These are phyloP conservation scores for Pythium diclinum DNA, from an alignment of 352 stramenopile genomes.

Conservation along the genomic window DNA sequence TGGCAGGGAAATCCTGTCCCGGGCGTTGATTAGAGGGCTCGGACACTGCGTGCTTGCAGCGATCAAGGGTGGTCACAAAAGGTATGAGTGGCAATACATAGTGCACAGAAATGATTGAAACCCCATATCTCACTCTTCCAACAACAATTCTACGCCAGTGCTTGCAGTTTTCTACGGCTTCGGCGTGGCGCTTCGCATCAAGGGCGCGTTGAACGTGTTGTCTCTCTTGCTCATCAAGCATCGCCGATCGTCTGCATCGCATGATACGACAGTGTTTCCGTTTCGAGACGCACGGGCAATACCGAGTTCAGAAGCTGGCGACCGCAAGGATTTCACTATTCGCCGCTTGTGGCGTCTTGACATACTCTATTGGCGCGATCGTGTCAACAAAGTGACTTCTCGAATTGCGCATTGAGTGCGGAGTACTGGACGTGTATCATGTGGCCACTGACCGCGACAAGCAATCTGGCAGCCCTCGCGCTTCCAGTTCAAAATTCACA, in stretches of 20 bases:
- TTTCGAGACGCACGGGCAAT: neutral
- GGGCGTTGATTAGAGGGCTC: slow-evolving; percentile 41
- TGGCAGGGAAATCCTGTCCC: slow-evolving; percentile 45
- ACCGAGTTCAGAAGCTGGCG: neutral
- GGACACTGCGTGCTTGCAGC: neutral
- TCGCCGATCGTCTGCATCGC: too few relatives aligned
- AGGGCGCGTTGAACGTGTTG: slow-evolving; percentile 35
- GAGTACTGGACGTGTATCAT: too few relatives aligned
- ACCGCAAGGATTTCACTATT: neutral
- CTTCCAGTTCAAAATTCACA: slow-evolving; percentile 8
- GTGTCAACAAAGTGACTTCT: too few relatives aligned
- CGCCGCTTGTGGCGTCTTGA: neutral
- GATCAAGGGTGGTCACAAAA: neutral
- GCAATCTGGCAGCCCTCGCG: slow-evolving; percentile 1
- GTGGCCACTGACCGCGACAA: too few relatives aligned
- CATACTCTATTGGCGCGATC: slow-evolving; percentile 2
- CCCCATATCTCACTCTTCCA: neutral
- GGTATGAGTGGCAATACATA: neutral
- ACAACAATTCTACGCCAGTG: too few relatives aligned
- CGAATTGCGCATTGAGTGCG: too few relatives aligned
- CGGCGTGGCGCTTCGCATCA: slow-evolving; percentile 26
- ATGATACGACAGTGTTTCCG: too few relatives aligned
- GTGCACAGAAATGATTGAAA: neutral
- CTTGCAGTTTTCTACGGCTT: slow-evolving; percentile 32
- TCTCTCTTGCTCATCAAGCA: slow-evolving; percentile 29